Percentiles rank a stretch among this genome's conserved stretches.
Evolutionary conservation across 2,329 filamentous ascomycete genomes (phyloP).

Genomic region (Epicoccum nigrum): DNA sequence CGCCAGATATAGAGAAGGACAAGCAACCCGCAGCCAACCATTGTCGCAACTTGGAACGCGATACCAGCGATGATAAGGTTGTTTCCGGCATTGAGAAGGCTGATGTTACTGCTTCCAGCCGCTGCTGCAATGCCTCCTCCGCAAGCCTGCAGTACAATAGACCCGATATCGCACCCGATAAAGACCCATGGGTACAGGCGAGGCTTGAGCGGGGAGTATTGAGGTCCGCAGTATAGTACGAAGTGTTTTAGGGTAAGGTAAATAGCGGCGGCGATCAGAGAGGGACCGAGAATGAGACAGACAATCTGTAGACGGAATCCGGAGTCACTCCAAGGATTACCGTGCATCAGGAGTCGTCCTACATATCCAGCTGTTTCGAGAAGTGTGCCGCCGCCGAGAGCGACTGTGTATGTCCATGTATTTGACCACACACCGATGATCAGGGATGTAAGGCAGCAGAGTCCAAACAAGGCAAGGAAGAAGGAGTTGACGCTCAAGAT

Average conservation of each 20-base stretch:
- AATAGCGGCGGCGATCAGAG: slow-evolving; percentile 54
- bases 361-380: slow-evolving; percentile 53
- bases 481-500: slow-evolving; percentile 48
- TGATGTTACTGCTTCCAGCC: slow-evolving; percentile 34
- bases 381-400: slow-evolving; percentile 48
- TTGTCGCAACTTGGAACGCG: slow-evolving; percentile 60
- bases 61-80: slow-evolving; percentile 64
- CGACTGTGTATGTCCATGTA: slow-evolving; percentile 51
- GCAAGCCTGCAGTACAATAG: slow-evolving; percentile 61
- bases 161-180: slow-evolving; percentile 62
- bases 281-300: slow-evolving; percentile 52
- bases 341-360: slow-evolving; percentile 51
- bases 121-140: slow-evolving; percentile 62
- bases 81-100: slow-evolving; percentile 52
- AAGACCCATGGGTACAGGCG: slow-evolving; percentile 63
- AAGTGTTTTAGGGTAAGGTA: slow-evolving; percentile 57
- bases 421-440: slow-evolving; percentile 40
- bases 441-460: slow-evolving; percentile 25
- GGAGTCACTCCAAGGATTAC: slow-evolving; percentile 51
- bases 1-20: slow-evolving; percentile 43
- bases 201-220: slow-evolving; percentile 48
- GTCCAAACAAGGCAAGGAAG: slow-evolving; percentile 37
- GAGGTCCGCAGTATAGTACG: slow-evolving; percentile 51
- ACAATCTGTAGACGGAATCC: slow-evolving; percentile 54
- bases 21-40: slow-evolving; percentile 54